Evolutionary conservation across 2,329 filamentous ascomycete genomes (phyloP).

Genomic region (Colletotrichum plurivorum): DNA sequence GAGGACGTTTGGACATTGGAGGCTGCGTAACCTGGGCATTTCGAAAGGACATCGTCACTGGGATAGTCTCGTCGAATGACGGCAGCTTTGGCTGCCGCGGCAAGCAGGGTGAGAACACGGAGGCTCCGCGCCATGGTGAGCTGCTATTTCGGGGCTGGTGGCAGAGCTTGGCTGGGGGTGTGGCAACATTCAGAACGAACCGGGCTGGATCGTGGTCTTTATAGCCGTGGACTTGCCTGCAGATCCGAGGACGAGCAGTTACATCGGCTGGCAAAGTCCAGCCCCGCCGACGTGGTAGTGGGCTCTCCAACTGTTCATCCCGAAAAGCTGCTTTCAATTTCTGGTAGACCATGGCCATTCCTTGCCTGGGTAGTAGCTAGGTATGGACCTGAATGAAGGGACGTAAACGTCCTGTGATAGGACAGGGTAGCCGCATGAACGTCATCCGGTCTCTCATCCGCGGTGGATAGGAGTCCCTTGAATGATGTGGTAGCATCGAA

Average conservation of each 20-base stretch:
- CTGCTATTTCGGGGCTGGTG: not conserved
- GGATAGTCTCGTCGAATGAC: slow-evolving; percentile 35
- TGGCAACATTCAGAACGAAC: not conserved
- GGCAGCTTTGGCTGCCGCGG: slow-evolving; percentile 27
- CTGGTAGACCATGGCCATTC: not conserved
- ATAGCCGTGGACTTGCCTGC: slow-evolving; percentile 13
- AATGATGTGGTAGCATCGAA: slow-evolving; percentile 13
- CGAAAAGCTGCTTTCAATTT: not conserved
- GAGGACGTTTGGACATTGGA: slow-evolving; percentile 69
- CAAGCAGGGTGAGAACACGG: slow-evolving; percentile 28
- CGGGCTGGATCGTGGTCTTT: slow-evolving; percentile 13
- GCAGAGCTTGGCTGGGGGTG: not conserved
- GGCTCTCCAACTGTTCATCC: slow-evolving; percentile 32
- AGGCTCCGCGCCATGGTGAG: slow-evolving; percentile 31
- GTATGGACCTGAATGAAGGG: not conserved
- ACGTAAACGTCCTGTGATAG: slow-evolving; percentile 7
- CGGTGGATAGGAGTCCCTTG: slow-evolving; percentile 19
- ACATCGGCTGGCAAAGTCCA: slow-evolving; percentile 8
- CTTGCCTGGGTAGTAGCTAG: too few relatives aligned
- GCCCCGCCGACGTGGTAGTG: slow-evolving; percentile 12
- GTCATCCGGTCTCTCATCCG: slow-evolving; percentile 33
- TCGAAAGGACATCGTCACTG: slow-evolving; percentile 31
- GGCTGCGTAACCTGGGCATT: slow-evolving; percentile 61
- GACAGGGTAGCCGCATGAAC: slow-evolving; percentile 23
- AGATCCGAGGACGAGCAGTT: slow-evolving; percentile 18